Percentiles rank a stretch among this genome's conserved stretches.
Conservation (phyloP, 768 basidiomycete species). For the Sistotremastrum suecicum region DNA sequence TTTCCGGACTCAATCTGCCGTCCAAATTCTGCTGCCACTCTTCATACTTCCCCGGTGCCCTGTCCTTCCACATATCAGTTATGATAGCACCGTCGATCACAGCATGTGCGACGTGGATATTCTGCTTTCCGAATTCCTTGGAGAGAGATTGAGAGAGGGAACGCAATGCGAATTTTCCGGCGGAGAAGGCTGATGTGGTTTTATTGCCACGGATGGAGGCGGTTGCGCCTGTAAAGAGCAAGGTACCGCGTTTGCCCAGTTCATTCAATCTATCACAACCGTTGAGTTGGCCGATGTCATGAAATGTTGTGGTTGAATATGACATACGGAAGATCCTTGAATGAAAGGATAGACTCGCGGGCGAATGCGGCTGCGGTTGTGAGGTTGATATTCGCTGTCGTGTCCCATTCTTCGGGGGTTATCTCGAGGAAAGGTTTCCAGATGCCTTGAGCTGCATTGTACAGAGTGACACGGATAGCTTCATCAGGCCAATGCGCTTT, state of each 20-base stretch:
- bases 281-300: too few species aligned
- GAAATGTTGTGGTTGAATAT: too few species aligned
- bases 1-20: conserved; percentile 41
- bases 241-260: conserved; percentile 39
- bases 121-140: conserved; percentile 61
- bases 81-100: conserved; percentile 51
- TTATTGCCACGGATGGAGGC: conserved; percentile 49
- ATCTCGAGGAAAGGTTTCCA: conserved; percentile 59
- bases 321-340: conserved; percentile 25
- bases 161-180: conserved; percentile 47
- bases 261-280: too few species aligned
- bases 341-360: conserved; percentile 40
- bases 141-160: conserved; percentile 57
- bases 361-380: conserved; percentile 51
- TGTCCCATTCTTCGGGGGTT: conserved; percentile 40
- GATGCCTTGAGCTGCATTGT: conserved; percentile 41
- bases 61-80: conserved; percentile 21
- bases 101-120: conserved; percentile 55
- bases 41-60: conserved; percentile 16
- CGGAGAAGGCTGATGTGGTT: conserved; percentile 45
- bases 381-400: conserved; percentile 36
- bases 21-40: conserved; percentile 33
- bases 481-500: conserved; percentile 31
- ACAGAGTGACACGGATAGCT: conserved; percentile 46
- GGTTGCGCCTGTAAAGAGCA: conserved; percentile 66